These are phyloP conservation scores for Calamus simplicifolius DNA, from an alignment of 176 grass and related monocot genomes.

Conservation along the genomic window DNA sequence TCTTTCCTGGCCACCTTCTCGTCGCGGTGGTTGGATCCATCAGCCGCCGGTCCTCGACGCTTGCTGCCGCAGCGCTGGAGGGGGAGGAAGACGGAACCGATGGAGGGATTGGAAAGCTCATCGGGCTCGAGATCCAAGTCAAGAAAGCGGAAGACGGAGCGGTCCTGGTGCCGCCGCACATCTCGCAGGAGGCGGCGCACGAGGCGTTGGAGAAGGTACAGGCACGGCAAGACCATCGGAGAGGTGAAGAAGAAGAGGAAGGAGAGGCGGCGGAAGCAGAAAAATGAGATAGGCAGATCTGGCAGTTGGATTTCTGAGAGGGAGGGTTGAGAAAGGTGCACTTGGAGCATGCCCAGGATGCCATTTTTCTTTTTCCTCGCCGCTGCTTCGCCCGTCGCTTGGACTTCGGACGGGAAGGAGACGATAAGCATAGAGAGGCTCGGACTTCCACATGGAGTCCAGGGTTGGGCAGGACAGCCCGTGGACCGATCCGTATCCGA, in stretches of 20 bases:
- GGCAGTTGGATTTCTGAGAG: conserved; percentile 25
- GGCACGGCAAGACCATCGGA: conserved; percentile 25
- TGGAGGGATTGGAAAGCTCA: conserved; percentile 27
- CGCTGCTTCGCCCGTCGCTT: too few relatives aligned
- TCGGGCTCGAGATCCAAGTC: conserved; percentile 40
- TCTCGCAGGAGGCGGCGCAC: conserved; percentile 26
- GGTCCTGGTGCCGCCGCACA: conserved; percentile 12
- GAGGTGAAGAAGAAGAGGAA: neutral
- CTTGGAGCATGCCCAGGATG: conserved; percentile 30
- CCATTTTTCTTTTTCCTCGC: too few relatives aligned
- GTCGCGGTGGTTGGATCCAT: conserved; percentile 1
- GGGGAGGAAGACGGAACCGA: conserved; percentile 52
- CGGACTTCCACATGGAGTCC: too few relatives aligned
- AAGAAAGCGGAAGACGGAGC: neutral
- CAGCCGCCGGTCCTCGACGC: conserved; percentile 15
- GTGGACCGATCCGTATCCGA: too few relatives aligned
- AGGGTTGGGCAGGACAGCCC: too few relatives aligned
- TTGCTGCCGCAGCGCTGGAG: conserved; percentile 23
- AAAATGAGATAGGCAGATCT: conserved; percentile 16
- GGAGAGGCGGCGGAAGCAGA: neutral
- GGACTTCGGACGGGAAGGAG: too few relatives aligned
- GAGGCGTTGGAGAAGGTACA: conserved; percentile 42
- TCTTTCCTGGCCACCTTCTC: neutral
- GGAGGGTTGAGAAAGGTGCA: conserved; percentile 40
- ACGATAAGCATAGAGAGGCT: too few relatives aligned